A percentile compares a stretch with the other conserved stretches of the same genome.
phyloP scores from a whole-genome alignment of 495 filamentous ascomycete species.

The Aspergillus heteromorphus region DNA sequence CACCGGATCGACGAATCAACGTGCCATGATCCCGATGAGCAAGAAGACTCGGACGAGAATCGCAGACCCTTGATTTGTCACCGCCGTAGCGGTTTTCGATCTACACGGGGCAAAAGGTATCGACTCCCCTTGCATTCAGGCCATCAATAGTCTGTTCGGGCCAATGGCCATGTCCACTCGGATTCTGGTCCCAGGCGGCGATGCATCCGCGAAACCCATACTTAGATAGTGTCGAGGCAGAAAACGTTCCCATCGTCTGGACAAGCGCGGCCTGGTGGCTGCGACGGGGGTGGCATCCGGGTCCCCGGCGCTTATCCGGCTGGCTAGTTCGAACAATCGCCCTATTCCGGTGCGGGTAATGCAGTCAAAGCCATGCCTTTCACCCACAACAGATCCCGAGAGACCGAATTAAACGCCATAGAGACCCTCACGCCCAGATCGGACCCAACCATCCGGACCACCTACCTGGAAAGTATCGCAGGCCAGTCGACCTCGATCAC shows the following conservation, averaged over 20 bases:
- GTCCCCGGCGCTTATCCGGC: conserved; percentile 15
- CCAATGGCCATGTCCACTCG: conserved; percentile 15
- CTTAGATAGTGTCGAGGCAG: background rate
- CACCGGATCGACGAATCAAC: conserved; percentile 32
- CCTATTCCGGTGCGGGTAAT: background rate
- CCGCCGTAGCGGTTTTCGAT: conserved; percentile 29
- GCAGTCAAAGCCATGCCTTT: background rate
- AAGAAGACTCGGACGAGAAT: conserved; percentile 18
- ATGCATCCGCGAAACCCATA: background rate
- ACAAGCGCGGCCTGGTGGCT: conserved; percentile 11
- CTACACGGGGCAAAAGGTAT: conserved; percentile 31
- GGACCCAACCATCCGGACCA: conserved; percentile 7
- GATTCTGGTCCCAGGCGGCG: background rate
- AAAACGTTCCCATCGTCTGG: conserved; percentile 11
- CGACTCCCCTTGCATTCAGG: conserved; percentile 32
- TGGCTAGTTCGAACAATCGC: background rate
- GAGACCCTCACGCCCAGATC: background rate
- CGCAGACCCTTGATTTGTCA: conserved; percentile 37
- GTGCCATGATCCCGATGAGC: conserved; percentile 19
- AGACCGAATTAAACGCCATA: background rate
- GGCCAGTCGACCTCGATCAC: background rate
- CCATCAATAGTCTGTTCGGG: conserved; percentile 31
- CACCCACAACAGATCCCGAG: no score
- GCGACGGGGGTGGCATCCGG: conserved; percentile 4
- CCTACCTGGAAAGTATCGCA: background rate